phyloP scores from a whole-genome alignment of 2,329 filamentous ascomycete genomes.

The Aspergillus spinulosporus region DNA sequence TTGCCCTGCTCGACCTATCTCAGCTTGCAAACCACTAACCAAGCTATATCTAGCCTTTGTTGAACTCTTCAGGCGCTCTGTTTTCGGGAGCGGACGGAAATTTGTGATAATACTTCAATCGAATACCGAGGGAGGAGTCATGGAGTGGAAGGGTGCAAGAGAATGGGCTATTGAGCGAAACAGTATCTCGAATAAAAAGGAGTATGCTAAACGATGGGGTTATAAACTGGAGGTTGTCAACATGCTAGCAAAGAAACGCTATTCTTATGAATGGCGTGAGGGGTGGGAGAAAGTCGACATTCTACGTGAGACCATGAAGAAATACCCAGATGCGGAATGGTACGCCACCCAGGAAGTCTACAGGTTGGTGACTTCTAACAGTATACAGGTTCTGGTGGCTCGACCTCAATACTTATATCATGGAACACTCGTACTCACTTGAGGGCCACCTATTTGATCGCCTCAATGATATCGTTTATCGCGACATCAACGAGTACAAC shows the following conservation, averaged over 20 bases:
- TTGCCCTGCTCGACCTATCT: not conserved
- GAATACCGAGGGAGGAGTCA: slow-evolving; percentile 93
- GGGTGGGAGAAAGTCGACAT: slow-evolving; percentile 99
- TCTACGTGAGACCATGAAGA: slow-evolving; percentile 81
- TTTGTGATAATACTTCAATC: slow-evolving; percentile 91
- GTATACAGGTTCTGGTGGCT: slow-evolving; percentile 92
- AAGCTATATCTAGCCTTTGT: slow-evolving; percentile 50
- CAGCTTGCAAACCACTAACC: not conserved
- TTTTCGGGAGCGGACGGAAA: slow-evolving; percentile 81
- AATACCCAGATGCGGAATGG: slow-evolving; percentile 97
- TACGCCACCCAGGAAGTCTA: slow-evolving; percentile 48
- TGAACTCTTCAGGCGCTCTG: slow-evolving; percentile 67
- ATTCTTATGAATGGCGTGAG: slow-evolving; percentile 98
- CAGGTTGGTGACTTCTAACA: slow-evolving; percentile 15
- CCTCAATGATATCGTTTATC: slow-evolving; percentile 73
- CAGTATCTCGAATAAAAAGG: slow-evolving; percentile 91
- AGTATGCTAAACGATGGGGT: slow-evolving; percentile 83
- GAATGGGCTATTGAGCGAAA: slow-evolving; percentile 99
- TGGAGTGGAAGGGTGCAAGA: slow-evolving; percentile 97
- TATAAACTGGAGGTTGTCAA: slow-evolving; percentile 96
- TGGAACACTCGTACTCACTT: slow-evolving; percentile 90
- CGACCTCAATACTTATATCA: slow-evolving; percentile 95
- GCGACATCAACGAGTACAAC: slow-evolving; percentile 96
- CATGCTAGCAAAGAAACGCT: slow-evolving; percentile 98
- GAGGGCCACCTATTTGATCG: slow-evolving; percentile 87